Evolutionary conservation across 345 rosid species (phyloP), one percentile per base, ranked within the genome.

Genomic region (Microthlaspi erraticum): DNA sequence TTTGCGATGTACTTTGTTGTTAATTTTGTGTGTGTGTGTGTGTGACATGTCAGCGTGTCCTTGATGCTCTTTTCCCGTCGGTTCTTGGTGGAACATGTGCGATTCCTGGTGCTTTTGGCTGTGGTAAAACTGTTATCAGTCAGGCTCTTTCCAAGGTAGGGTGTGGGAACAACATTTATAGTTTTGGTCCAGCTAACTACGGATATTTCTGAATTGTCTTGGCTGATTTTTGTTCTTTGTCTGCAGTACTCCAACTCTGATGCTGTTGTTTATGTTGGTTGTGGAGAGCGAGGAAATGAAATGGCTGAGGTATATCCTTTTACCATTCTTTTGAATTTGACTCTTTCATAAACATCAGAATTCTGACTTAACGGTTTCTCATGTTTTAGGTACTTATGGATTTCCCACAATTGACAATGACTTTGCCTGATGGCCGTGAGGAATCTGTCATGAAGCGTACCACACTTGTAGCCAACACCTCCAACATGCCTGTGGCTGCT

Each of bases 51-150:
- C 88, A 95, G 98, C 94, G 99, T 76, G 98, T 95, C 71, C 99
- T 92, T 70, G 99, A 95, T 85, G 98, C 99, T 14, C 96, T 95
- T 73, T 95, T 95, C 80, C 98, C 99, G 55, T 95, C 99, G 2
- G 99, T 95, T 74, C 98, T 95, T 68, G 99, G 99, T 79, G 99
- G 99, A 72, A 95, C 99, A 67, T 95, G 99, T 85, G 99, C 99
- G 51, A 95, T 95, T 55, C 99, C 99, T 69, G 99, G 99, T 71
- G 99, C 99, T 31, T 95, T 95, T 86, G 99, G 99, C 7, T 92
- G 99, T 87, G 99, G 99, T 26, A 95, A 95, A 88, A 95, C 99
- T 60, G 99, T 95, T 78, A 95, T 95, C 64, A 95, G 99, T 81
- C 99, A 95, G 83, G 99, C 99, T 76, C 98, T 95, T 80, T 95